These are phyloP conservation scores for Coemansia sp. DNA, from an alignment of 192 early-diverging fungal species.

Conservation along the genomic window DNA sequence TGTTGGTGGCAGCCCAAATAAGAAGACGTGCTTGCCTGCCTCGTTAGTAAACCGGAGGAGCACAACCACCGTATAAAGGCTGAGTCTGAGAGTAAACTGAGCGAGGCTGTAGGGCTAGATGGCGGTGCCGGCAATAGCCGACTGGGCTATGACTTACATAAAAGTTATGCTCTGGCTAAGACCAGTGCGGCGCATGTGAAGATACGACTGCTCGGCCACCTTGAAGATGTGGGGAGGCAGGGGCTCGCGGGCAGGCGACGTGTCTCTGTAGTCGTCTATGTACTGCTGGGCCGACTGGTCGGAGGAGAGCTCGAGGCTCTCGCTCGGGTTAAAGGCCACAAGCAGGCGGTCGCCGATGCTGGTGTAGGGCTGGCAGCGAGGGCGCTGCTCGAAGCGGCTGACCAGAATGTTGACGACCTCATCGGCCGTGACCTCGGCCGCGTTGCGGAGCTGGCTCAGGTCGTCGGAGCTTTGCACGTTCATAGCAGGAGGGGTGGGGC, in stretches of 20 bases:
- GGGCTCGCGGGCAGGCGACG: slow-evolving; percentile 33
- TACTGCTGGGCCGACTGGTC: slow-evolving; percentile 65
- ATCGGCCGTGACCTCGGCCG: slow-evolving; percentile 18
- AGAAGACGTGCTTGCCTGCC: no score
- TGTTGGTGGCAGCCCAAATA: no score
- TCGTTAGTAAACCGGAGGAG: no score
- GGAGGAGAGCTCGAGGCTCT: slow-evolving; percentile 53
- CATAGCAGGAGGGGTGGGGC: slow-evolving; percentile 8
- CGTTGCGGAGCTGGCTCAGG: slow-evolving; percentile 26
- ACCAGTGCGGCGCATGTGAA: slow-evolving; percentile 78
- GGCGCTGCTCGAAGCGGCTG: slow-evolving; percentile 45
- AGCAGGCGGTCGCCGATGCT: slow-evolving; percentile 64
- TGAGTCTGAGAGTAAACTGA: no score
- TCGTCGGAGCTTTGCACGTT: slow-evolving; percentile 53
- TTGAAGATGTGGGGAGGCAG: slow-evolving; percentile 80
- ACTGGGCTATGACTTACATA: slow-evolving; percentile 55
- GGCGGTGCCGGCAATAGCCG: neutral
- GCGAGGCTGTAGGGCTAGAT: no score
- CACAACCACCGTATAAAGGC: no score
- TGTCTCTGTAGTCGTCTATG: slow-evolving; percentile 68
- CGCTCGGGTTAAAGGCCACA: slow-evolving; percentile 65
- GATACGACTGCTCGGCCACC: slow-evolving; percentile 75
- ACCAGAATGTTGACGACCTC: slow-evolving; percentile 28
- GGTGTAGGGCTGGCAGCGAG: slow-evolving; percentile 57
- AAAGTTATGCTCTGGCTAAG: slow-evolving; percentile 87